Conservation (phyloP, 768 basidiomycete species). For the Collybia sp. region DNA sequence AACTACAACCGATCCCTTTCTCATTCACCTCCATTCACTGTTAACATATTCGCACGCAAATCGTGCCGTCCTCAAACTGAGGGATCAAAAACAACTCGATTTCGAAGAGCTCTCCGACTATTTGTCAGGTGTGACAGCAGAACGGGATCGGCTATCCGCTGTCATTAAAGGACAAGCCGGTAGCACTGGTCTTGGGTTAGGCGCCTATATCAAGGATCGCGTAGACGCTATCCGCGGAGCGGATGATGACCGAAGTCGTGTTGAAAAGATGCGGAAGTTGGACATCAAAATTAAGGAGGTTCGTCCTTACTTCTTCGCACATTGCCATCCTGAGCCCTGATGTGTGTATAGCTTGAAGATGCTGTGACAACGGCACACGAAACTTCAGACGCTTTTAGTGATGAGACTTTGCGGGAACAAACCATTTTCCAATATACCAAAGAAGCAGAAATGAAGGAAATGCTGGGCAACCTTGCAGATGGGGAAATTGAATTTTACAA, state of each 20-base stretch:
- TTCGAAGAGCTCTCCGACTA: conserved; percentile 97
- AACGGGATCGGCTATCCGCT: conserved; percentile 89
- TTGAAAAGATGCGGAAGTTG: conserved; percentile 90
- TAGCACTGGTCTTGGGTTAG: conserved; percentile 77
- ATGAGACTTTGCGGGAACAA: conserved; percentile 91
- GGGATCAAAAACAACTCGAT: conserved; percentile 98
- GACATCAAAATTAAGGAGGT: conserved; percentile 97
- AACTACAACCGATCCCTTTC: conserved; percentile 88
- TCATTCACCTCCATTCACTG: conserved; percentile 85
- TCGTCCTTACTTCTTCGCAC: conserved; percentile 10
- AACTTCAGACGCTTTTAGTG: conserved; percentile 94
- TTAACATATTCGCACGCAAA: conserved; percentile 94
- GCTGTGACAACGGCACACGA: conserved; percentile 94
- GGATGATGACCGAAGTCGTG: conserved; percentile 89
- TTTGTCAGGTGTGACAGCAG: conserved; percentile 85
- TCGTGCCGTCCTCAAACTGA: conserved; percentile 87
- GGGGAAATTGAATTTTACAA: conserved; percentile 96
- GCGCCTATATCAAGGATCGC: conserved; percentile 87
- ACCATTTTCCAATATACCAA: conserved; percentile 86
- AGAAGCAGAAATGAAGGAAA: conserved; percentile 95
- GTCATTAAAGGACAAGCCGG: conserved; percentile 87
- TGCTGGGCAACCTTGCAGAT: conserved; percentile 84
- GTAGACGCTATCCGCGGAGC: conserved; percentile 90
- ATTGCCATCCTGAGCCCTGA: conserved; percentile 1
- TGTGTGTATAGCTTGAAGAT: conserved; percentile 73